These are phyloP conservation scores for Vitis hybrid DNA, from an alignment of 177 flowering plant species.

Conservation along the genomic window DNA sequence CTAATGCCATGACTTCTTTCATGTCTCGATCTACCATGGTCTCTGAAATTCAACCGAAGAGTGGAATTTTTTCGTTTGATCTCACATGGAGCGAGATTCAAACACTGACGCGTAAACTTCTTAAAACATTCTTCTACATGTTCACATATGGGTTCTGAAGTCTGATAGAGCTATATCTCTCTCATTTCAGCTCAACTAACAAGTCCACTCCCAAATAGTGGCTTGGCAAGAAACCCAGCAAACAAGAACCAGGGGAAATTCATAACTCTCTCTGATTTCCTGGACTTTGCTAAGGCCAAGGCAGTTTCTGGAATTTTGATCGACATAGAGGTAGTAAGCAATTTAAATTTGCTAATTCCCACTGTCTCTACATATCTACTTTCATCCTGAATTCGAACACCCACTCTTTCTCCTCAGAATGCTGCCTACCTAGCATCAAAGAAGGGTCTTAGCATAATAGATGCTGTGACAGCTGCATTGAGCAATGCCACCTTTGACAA, in stretches of 20 bases:
- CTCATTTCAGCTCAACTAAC: conserved; percentile 62
- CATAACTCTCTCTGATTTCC: conserved; percentile 60
- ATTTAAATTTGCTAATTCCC: background rate
- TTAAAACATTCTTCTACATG: background rate
- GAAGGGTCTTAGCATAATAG: conserved; percentile 60
- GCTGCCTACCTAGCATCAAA: conserved; percentile 85
- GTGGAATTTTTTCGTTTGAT: conserved; percentile 84
- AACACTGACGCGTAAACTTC: conserved; percentile 62
- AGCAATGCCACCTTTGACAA: conserved; percentile 67
- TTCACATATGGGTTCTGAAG: background rate
- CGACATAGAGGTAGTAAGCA: conserved; percentile 55
- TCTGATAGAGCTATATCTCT: background rate
- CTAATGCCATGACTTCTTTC: conserved; percentile 64
- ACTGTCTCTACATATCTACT: background rate
- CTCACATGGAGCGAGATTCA: conserved; percentile 85
- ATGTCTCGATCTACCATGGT: conserved; percentile 41
- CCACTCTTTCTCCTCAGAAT: conserved; percentile 44
- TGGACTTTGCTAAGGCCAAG: conserved; percentile 70
- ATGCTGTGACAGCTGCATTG: conserved; percentile 50
- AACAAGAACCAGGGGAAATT: conserved; percentile 67
- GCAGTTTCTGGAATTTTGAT: conserved; percentile 73
- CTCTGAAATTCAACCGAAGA: conserved; percentile 61
- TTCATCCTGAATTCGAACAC: background rate
- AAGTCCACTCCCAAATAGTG: conserved; percentile 32
- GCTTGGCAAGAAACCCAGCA: conserved; percentile 66